Conservation (phyloP, 805 yeast genomes). For the Wickerhamiella parazyma region DNA sequence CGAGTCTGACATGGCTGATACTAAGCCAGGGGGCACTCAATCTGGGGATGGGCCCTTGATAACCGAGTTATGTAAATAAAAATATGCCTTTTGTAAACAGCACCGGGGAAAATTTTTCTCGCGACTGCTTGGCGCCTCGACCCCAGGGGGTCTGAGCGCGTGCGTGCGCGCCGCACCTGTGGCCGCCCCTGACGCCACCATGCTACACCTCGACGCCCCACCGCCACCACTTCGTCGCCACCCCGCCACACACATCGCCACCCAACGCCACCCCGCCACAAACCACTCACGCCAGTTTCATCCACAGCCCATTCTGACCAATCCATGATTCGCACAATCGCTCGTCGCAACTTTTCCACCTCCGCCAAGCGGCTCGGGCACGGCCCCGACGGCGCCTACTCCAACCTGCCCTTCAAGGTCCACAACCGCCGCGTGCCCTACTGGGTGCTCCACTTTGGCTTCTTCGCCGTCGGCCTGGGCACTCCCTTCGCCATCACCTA, state of each 20-base stretch:
- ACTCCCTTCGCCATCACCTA: constrained; percentile 67
- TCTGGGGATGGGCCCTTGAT: too few species aligned
- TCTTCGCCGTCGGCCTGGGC: constrained; percentile 50
- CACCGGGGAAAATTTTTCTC: too few species aligned
- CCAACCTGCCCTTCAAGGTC: constrained; percentile 88
- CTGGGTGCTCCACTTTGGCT: constrained; percentile 68
- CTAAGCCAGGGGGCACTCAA: neutral
- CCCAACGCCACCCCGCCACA: neutral
- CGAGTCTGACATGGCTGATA: neutral
- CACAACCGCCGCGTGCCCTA: constrained; percentile 87
- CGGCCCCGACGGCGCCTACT: constrained; percentile 72
- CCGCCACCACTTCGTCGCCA: too few species aligned
- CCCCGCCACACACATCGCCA: too few species aligned
- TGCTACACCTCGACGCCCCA: too few species aligned
- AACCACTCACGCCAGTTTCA: too few species aligned
- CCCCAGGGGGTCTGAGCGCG: too few species aligned
- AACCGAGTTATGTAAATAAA: neutral
- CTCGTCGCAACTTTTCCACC: constrained; percentile 18
- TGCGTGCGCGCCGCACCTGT: too few species aligned
- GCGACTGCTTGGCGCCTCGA: too few species aligned
- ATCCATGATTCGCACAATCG: constrained; percentile 10
- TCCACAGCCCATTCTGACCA: constrained; percentile 6
- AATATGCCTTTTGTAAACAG: too few species aligned
- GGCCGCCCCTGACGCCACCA: too few species aligned
- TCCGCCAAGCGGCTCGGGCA: constrained; percentile 26